Conservation (phyloP, 192 early-diverging fungal species). For the Coemansia sp. region DNA sequence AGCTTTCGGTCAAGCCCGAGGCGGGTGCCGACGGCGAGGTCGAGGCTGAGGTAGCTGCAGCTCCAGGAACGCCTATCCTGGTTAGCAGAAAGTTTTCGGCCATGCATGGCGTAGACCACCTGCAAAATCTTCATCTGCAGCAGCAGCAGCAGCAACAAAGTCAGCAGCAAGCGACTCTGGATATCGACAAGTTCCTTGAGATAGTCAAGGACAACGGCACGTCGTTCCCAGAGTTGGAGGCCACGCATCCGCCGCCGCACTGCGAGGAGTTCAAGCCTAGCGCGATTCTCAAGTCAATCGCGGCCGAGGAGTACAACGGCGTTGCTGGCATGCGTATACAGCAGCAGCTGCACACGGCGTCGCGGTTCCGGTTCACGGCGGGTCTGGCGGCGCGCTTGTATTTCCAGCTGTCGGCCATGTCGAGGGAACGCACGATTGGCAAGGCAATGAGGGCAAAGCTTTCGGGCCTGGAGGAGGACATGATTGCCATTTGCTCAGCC, state of each 20-base stretch:
- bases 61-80: slow-evolving; percentile 6
- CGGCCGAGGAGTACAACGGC: slow-evolving; percentile 8
- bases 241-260: slow-evolving; percentile 36
- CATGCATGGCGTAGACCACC: slow-evolving; percentile 6
- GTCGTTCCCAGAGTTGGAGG: slow-evolving; percentile 47
- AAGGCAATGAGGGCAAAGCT: slow-evolving; percentile 12
- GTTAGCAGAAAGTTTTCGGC: not conserved
- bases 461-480: slow-evolving; percentile 16
- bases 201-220: slow-evolving; percentile 23
- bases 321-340: slow-evolving; percentile 23
- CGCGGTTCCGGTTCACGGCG: slow-evolving; percentile 38
- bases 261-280: slow-evolving; percentile 24
- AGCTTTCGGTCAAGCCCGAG: slow-evolving; percentile 48
- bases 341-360: slow-evolving; percentile 37
- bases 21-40: slow-evolving; percentile 30
- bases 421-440: slow-evolving; percentile 15
- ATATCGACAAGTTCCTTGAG: slow-evolving; percentile 20
- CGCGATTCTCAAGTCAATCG: slow-evolving; percentile 17
- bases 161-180: not conserved
- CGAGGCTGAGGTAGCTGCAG: slow-evolving; percentile 18
- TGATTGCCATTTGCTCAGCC: slow-evolving; percentile 39
- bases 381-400: slow-evolving; percentile 32
- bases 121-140: not conserved
- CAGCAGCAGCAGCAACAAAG: not conserved
- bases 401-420: slow-evolving; percentile 16